phyloP scores from a whole-genome alignment of 441 rosid species.

The Syzygium malaccense region DNA sequence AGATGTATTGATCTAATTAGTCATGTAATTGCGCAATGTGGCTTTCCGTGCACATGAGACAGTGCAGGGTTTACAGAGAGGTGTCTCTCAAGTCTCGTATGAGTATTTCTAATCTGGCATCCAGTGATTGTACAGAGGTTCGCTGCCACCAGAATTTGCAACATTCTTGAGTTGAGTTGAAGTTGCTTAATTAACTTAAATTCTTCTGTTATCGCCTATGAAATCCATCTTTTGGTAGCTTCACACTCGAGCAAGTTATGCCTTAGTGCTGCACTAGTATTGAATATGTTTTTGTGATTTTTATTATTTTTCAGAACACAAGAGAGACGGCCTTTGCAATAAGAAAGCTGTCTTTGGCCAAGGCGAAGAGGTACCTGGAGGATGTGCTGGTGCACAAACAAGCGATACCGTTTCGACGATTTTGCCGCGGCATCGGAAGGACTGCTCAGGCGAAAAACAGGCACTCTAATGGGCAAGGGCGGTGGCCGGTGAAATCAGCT shows the following conservation, averaged over 20 bases:
- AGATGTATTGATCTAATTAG: neutral
- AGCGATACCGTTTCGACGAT: slow-evolving; percentile 92
- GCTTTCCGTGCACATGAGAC: neutral
- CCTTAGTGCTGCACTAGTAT: neutral
- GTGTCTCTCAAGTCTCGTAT: neutral
- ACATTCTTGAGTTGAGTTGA: neutral
- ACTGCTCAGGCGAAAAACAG: slow-evolving; percentile 97
- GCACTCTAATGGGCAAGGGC: slow-evolving; percentile 94
- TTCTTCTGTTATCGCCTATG: neutral
- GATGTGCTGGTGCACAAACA: slow-evolving; percentile 97
- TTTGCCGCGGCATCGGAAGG: slow-evolving; percentile 88
- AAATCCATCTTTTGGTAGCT: neutral
- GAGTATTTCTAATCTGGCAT: neutral
- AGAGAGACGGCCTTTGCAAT: slow-evolving; percentile 84
- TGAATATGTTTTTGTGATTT: neutral
- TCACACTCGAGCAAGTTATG: neutral
- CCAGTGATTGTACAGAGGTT: neutral
- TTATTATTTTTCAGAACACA: slow-evolving; percentile 49
- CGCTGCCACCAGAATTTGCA: neutral
- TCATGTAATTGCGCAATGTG: neutral
- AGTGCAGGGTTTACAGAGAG: neutral
- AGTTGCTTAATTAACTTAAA: neutral
- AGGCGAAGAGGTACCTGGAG: slow-evolving; percentile 93
- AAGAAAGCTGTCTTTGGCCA: slow-evolving; percentile 60
- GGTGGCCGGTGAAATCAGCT: slow-evolving; percentile 94